These are phyloP conservation scores for Cladobotryum mycophilum DNA, from an alignment of 2,329 filamentous ascomycete genomes.

Conservation along the genomic window DNA sequence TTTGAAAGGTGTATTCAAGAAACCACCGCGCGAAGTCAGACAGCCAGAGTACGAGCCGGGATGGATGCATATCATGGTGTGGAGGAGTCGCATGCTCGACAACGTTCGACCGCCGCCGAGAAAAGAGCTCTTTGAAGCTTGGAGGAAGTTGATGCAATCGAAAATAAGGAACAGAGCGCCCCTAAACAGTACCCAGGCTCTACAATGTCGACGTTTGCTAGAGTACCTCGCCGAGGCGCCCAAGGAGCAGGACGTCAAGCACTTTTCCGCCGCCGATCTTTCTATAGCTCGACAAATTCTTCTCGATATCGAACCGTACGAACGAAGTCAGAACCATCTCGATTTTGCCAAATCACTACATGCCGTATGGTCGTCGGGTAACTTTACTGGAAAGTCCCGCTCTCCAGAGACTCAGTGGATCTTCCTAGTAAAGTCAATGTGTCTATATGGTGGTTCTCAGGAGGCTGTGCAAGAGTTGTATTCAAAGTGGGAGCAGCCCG, in stretches of 20 bases:
- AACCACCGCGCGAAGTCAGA: conserved; percentile 53
- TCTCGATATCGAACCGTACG: conserved; percentile 33
- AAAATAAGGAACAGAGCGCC: conserved; percentile 42
- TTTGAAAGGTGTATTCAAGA: conserved; percentile 53
- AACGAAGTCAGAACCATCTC: conserved; percentile 40
- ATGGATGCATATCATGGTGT: conserved; percentile 63
- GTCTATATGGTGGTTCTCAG: conserved; percentile 46
- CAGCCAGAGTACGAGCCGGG: conserved; percentile 62
- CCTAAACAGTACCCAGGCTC: conserved; percentile 61
- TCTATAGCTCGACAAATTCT: conserved; percentile 40
- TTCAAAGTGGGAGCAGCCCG: conserved; percentile 23
- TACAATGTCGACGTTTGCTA: conserved; percentile 50
- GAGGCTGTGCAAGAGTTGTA: conserved; percentile 45
- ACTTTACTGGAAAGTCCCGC: conserved; percentile 15
- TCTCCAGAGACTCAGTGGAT: conserved; percentile 23
- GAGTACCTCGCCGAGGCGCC: conserved; percentile 44
- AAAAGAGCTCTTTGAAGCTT: conserved; percentile 58
- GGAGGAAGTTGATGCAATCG: conserved; percentile 55
- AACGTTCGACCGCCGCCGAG: conserved; percentile 58
- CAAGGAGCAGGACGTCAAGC: conserved; percentile 23
- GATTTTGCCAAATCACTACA: conserved; percentile 42
- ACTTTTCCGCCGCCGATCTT: conserved; percentile 35
- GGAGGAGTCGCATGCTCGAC: conserved; percentile 56
- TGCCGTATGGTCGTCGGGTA: conserved; percentile 19
- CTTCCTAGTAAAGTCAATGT: conserved; percentile 36